Evolutionary conservation across 1,139 yeast genomes (phyloP).

Genomic region (Blastobotrys proliferans): DNA sequence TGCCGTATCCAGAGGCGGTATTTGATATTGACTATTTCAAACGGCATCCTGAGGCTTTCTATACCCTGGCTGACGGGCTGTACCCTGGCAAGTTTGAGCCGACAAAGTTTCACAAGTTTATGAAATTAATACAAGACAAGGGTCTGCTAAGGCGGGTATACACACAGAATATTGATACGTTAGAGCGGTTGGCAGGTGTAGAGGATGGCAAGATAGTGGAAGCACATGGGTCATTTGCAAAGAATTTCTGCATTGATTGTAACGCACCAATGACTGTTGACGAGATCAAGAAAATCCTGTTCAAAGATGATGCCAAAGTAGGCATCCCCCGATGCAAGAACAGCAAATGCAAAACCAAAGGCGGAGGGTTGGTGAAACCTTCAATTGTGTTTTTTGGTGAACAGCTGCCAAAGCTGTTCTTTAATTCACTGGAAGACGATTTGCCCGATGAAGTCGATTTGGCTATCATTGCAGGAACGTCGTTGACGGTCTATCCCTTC

Average conservation of each 20-base stretch:
- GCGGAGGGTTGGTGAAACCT: constrained; percentile 73
- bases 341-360: constrained; percentile 33
- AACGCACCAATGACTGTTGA: constrained; percentile 48
- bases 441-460: constrained; percentile 50
- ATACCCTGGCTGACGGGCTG: constrained; percentile 74
- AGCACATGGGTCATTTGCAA: constrained; percentile 93
- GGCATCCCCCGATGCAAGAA: constrained; percentile 55
- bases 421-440: constrained; percentile 56
- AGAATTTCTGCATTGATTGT: constrained; percentile 79
- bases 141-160: constrained; percentile 62
- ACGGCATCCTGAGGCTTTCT: constrained; percentile 76
- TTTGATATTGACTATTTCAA: constrained; percentile 82
- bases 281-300: constrained; percentile 46
- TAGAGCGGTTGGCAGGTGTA: constrained; percentile 83
- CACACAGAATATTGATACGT: constrained; percentile 89
- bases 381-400: constrained; percentile 94
- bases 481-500: constrained; percentile 85
- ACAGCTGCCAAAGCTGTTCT: constrained; percentile 65
- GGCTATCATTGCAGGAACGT: constrained; percentile 88
- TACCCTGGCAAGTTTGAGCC: constrained; percentile 87
- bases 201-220: constrained; percentile 63
- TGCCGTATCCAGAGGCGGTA: constrained; percentile 94
- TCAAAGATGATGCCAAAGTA: constrained; percentile 21
- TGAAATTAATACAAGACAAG: constrained; percentile 63
- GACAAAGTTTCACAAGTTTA: constrained; percentile 71